Evolutionary conservation across 352 stramenopile genomes (phyloP).

Genomic region (Blastocystis sp.): DNA sequence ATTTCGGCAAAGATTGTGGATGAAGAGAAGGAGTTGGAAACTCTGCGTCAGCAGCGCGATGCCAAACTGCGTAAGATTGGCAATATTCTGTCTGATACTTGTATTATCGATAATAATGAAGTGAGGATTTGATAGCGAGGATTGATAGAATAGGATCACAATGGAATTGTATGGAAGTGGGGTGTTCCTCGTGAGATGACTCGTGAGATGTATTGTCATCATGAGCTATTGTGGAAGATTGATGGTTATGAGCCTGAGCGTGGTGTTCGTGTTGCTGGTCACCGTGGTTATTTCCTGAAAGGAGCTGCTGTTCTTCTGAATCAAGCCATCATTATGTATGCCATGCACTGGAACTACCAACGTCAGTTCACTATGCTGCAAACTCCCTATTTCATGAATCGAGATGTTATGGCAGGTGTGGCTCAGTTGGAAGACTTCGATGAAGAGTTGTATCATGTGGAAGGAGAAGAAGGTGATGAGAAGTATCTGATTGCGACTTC

Average conservation of each 20-base stretch:
- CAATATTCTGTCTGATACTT: constrained; percentile 89
- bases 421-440: constrained; percentile 98
- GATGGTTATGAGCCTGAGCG: constrained; percentile 94
- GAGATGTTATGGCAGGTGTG: constrained; percentile 92
- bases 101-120: constrained; percentile 90
- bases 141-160: constrained; percentile 67
- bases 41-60: constrained; percentile 73
- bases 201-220: constrained; percentile 63
- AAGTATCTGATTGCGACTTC: constrained; percentile 99
- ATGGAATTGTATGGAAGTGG: constrained; percentile 62
- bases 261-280: constrained; percentile 86
- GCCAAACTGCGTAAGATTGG: constrained; percentile 81
- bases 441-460: constrained; percentile 98
- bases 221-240: constrained; percentile 87
- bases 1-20: constrained; percentile 13
- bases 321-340: constrained; percentile 97
- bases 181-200: constrained; percentile 17
- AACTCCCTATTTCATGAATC: constrained; percentile 99
- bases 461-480: constrained; percentile 71
- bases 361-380: constrained; percentile 93
- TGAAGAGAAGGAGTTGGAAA: constrained; percentile 73
- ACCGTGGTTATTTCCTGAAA: constrained; percentile 96
- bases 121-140: constrained; percentile 70
- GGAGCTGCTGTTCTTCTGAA: constrained; percentile 94
- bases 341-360: constrained; percentile 87